Evolutionary conservation across 345 rosid genomes (phyloP).

Genomic region (Euphorbia peplus): DNA sequence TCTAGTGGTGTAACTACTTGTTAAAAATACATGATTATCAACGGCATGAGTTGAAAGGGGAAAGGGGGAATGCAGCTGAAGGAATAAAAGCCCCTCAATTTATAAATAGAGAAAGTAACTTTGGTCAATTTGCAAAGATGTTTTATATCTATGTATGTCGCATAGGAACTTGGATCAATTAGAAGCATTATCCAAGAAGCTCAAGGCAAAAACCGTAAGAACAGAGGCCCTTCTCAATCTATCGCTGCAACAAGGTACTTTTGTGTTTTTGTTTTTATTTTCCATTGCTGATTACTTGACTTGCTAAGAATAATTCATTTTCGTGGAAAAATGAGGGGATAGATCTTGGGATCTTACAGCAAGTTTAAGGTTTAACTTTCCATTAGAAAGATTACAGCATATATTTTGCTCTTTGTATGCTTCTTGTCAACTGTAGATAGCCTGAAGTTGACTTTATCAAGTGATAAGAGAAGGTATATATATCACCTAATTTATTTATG

Average conservation of each 20-base stretch:
- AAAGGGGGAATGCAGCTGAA: no score
- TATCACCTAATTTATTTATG: not conserved
- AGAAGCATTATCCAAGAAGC: constrained; percentile 94
- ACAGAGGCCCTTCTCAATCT: constrained; percentile 93
- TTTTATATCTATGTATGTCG: constrained; percentile 20
- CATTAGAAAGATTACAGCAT: not conserved
- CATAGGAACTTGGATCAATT: constrained; percentile 95
- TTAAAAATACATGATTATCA: no score
- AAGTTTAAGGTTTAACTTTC: not conserved
- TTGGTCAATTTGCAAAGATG: no score
- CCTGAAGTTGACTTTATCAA: no score
- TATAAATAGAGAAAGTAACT: no score
- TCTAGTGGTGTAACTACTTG: no score
- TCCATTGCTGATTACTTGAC: not conserved
- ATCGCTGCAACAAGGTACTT: constrained; percentile 89
- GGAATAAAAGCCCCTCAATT: no score
- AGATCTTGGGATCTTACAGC: not conserved
- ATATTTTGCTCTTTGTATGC: not conserved
- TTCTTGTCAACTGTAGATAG: no score
- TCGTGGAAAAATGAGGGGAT: not conserved
- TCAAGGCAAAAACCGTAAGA: constrained; percentile 83
- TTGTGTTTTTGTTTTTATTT: not conserved
- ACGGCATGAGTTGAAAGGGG: no score
- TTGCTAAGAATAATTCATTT: not conserved
- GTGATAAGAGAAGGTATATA: no score